These are phyloP conservation scores for Pythium aquatile DNA, from an alignment of 352 stramenopile genomes.

Conservation along the genomic window DNA sequence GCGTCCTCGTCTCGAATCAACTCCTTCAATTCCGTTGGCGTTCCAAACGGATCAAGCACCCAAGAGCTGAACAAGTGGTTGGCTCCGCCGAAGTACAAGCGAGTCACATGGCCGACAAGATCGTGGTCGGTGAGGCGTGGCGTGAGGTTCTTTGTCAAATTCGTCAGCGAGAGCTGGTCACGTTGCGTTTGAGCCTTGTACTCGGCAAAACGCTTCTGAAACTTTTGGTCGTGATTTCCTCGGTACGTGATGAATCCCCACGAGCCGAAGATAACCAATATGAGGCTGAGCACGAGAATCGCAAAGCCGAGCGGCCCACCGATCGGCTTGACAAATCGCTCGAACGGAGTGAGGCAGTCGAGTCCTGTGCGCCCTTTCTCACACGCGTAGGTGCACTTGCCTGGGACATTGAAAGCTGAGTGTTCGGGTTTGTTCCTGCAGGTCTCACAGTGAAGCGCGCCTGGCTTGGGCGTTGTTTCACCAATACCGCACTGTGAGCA, in stretches of 20 bases:
- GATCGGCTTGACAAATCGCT: constrained; percentile 78
- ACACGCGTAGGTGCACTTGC: constrained; percentile 81
- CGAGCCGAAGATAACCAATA: constrained; percentile 47
- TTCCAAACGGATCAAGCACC: constrained; percentile 58
- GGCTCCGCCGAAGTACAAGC: constrained; percentile 70
- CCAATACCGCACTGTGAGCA: constrained; percentile 78
- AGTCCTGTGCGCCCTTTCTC: constrained; percentile 75
- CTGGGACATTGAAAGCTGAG: constrained; percentile 71
- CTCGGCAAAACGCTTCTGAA: constrained; percentile 52
- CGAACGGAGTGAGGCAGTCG: constrained; percentile 82
- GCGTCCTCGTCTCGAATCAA: constrained; percentile 73
- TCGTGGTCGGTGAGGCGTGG: constrained; percentile 79
- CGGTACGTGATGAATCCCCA: constrained; percentile 77
- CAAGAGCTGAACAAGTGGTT: constrained; percentile 72
- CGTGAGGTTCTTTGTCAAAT: constrained; percentile 67
- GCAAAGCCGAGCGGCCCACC: constrained; percentile 74
- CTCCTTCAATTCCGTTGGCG: constrained; percentile 53
- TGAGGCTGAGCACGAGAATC: constrained; percentile 61
- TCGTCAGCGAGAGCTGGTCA: constrained; percentile 69
- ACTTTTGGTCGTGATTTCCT: constrained; percentile 35
- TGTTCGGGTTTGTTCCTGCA: constrained; percentile 69
- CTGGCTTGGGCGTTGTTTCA: constrained; percentile 56
- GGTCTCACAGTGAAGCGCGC: constrained; percentile 41
- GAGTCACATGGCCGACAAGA: constrained; percentile 61
- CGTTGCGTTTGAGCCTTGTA: constrained; percentile 76